A percentile compares a stretch with the other conserved stretches of the same genome.
phyloP scores from a whole-genome alignment of 768 basidiomycete species.

The Tremella yokohamensis region DNA sequence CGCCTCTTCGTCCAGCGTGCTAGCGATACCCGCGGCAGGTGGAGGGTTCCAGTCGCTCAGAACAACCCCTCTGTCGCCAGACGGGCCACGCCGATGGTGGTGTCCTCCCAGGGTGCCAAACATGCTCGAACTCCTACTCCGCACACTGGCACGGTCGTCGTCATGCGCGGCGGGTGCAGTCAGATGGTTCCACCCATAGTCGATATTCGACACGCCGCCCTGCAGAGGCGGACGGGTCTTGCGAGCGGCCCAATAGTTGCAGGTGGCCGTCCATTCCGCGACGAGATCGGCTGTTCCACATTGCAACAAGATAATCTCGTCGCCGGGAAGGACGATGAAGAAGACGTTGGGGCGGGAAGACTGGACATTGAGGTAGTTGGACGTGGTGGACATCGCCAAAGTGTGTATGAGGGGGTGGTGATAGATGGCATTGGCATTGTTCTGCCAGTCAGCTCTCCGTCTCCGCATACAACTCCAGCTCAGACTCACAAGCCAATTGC shows the following conservation, averaged over 20 bases:
- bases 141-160: constrained; percentile 61
- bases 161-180: constrained; percentile 47
- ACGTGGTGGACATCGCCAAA: constrained; percentile 77
- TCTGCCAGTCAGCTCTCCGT: constrained; percentile 14
- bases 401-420: constrained; percentile 80
- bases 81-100: neutral
- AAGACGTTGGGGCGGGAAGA: constrained; percentile 90
- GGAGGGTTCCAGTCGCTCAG: constrained; percentile 96
- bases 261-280: constrained; percentile 96
- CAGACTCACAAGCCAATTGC: constrained; percentile 92
- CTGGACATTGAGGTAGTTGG: constrained; percentile 76
- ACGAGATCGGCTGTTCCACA: constrained; percentile 98
- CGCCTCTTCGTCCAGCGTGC: constrained; percentile 83
- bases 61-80: constrained; percentile 61
- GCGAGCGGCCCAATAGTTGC: constrained; percentile 98
- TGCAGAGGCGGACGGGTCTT: constrained; percentile 90
- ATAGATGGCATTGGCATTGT: constrained; percentile 83
- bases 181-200: constrained; percentile 93
- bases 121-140: constrained; percentile 55
- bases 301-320: constrained; percentile 96
- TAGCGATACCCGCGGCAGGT: constrained; percentile 73
- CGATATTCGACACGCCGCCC: constrained; percentile 98
- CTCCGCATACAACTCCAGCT: neutral
- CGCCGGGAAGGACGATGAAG: constrained; percentile 81
- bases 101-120: constrained; percentile 8